phyloP scores from a whole-genome alignment of 2,329 filamentous ascomycete genomes.

The Scedosporium boydii region DNA sequence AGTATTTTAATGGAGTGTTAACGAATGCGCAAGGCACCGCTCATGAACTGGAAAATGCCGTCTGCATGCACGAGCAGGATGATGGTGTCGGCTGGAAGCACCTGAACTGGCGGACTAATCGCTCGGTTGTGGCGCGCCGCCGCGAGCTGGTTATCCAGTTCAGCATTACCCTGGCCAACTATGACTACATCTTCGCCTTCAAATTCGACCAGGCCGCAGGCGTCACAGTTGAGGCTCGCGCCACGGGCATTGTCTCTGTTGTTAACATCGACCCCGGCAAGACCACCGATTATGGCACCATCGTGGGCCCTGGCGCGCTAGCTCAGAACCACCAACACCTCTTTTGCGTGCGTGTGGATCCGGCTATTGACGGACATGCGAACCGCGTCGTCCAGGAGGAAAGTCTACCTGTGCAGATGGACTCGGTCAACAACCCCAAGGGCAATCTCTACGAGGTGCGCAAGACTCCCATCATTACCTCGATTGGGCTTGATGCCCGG shows the following conservation, averaged over 20 bases:
- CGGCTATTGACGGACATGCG: conserved; percentile 42
- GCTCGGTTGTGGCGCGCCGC: too few species aligned
- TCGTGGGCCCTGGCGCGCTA: conserved; percentile 53
- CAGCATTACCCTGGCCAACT: conserved; percentile 42
- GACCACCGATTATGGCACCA: conserved; percentile 43
- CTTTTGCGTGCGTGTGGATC: conserved; percentile 56
- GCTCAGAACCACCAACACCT: conserved; percentile 65
- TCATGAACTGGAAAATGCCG: too few species aligned
- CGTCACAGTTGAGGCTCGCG: conserved; percentile 51
- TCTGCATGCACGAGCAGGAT: too few species aligned
- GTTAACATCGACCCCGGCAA: conserved; percentile 47
- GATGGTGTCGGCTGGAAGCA: too few species aligned
- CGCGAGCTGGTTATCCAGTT: too few species aligned
- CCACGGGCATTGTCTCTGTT: conserved; percentile 56
- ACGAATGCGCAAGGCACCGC: too few species aligned
- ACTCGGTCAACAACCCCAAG: conserved; percentile 45
- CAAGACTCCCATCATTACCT: conserved; percentile 33
- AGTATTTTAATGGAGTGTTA: too few species aligned
- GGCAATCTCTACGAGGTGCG: conserved; percentile 52
- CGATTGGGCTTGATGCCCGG: conserved; percentile 41
- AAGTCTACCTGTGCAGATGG: conserved; percentile 24
- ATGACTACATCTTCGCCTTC: conserved; percentile 50
- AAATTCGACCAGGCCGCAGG: conserved; percentile 52
- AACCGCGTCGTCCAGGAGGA: conserved; percentile 34
- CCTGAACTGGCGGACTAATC: too few species aligned